phyloP scores from a whole-genome alignment of 805 yeast genomes.

The Grigorovia yakushimaensis region DNA sequence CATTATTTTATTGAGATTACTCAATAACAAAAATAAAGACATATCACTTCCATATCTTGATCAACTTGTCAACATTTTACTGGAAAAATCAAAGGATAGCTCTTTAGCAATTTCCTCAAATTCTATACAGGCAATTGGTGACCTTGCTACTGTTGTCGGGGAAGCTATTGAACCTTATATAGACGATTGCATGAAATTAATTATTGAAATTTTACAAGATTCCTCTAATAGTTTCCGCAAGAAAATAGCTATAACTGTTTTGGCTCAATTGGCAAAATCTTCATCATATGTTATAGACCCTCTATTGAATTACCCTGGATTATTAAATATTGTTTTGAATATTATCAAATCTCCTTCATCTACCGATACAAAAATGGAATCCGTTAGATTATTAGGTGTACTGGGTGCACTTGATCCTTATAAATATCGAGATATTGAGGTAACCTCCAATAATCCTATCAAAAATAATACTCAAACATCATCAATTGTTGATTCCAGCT shows the following conservation, averaged over 20 bases:
- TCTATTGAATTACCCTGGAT: constrained; percentile 78
- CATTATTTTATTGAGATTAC: constrained; percentile 59
- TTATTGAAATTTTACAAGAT: constrained; percentile 82
- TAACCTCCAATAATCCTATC: constrained; percentile 6
- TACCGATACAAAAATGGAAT: constrained; percentile 67
- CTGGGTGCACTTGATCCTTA: constrained; percentile 96
- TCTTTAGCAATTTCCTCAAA: constrained; percentile 80
- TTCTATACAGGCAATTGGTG: constrained; percentile 81
- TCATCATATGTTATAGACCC: constrained; percentile 96
- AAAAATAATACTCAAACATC: constrained; percentile 25
- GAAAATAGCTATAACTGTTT: constrained; percentile 77
- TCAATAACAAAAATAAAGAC: constrained; percentile 69
- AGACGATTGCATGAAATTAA: constrained; percentile 72
- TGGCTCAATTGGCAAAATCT: constrained; percentile 82
- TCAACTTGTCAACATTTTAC: constrained; percentile 76
- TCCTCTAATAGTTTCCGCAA: constrained; percentile 82
- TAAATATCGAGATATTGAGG: constrained; percentile 72
- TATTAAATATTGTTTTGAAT: constrained; percentile 69
- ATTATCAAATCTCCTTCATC: constrained; percentile 77
- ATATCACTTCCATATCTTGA: constrained; percentile 85
- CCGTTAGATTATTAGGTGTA: constrained; percentile 82
- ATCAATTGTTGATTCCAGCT: constrained; percentile 55
- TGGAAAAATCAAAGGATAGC: constrained; percentile 64
- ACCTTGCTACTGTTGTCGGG: constrained; percentile 79
- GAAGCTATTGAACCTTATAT: constrained; percentile 61